Conservation (phyloP, 2,329 filamentous ascomycete genomes). For the Calonectria pteridis region DNA sequence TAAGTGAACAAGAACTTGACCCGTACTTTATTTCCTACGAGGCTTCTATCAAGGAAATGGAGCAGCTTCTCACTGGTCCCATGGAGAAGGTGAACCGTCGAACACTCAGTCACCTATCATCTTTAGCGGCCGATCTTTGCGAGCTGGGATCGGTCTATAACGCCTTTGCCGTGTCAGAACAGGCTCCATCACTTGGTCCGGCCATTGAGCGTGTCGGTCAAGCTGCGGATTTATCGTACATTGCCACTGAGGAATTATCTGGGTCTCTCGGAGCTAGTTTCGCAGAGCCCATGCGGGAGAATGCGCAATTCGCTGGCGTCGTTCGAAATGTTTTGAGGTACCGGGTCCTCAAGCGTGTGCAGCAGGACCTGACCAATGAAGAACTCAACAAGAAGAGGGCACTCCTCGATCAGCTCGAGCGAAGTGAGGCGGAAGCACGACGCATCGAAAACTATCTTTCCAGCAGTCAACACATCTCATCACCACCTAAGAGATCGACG, state of each 20-base stretch:
- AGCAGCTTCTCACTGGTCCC: conserved; percentile 87
- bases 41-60: conserved; percentile 89
- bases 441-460: conserved; percentile 94
- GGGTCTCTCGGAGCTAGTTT: conserved; percentile 91
- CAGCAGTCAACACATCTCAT: conserved; percentile 72
- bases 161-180: conserved; percentile 94
- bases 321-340: conserved; percentile 91
- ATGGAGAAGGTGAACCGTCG: conserved; percentile 98
- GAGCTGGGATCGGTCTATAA: conserved; percentile 97
- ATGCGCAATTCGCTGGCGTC: conserved; percentile 95
- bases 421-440: conserved; percentile 91
- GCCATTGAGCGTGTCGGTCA: conserved; percentile 96
- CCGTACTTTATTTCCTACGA: conserved; percentile 97
- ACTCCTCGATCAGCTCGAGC: conserved; percentile 89
- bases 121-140: conserved; percentile 87
- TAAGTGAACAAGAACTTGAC: conserved; percentile 92
- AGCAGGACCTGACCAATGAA: conserved; percentile 97
- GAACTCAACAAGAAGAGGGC: conserved; percentile 89
- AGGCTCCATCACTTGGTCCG: conserved; percentile 86
- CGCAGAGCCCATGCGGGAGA: conserved; percentile 97
- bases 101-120: conserved; percentile 86
- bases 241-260: conserved; percentile 92
- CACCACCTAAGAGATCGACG: conserved; percentile 76
- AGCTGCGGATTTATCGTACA: conserved; percentile 94
- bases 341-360: conserved; percentile 91